Base-by-base conservation (phyloP, 257 asterid species). In the Solanum okadae region DNA sequence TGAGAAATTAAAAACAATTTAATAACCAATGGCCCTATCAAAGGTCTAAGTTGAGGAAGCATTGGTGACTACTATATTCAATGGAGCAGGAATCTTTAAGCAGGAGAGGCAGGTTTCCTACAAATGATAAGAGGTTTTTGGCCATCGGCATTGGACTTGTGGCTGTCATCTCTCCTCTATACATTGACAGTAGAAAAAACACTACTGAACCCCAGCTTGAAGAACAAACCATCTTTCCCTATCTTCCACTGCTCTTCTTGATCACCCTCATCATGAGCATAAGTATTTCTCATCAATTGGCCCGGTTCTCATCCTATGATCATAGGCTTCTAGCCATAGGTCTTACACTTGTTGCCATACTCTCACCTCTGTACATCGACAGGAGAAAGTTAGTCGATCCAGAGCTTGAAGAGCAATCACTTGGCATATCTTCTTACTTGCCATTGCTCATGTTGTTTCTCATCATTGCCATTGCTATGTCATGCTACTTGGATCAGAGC, bases 141-240 rank as follows among this genome's bases (percentile, higher is more conserved):
- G 96, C 92, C 84, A 90, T 93, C 86, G 93, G 89, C 11, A 85
- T 94, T 8, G 91, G 92, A 15, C 71, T 93, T 90, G 88, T 93
- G 11, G 96, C 95, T 18, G 35, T 90, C 6, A 87, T 93, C 56
- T 94, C 95, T 35, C 96, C 96, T 33, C 93, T 94, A 38, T 94
- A 92, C 90, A 88, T 93, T 13, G 92, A 94, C 76, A 89, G 93
- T 61, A 68, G 84, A 59, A 86, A 85, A 37, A 71, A 90, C 20
- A 27, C 22, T 20, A 87, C 87, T 2, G 94, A 94, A 87, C 88
- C 90, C 27, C 94, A 92, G 44, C 83, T 79, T 27, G 93, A 92
- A 6, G 93, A 94, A 82, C 92, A 93, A n/a, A 87, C 91, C 25
- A 33, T 83, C n/a, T 86, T 92, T 8, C 86, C 93, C 4, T 92